A percentile compares a stretch with the other conserved stretches of the same genome.
phyloP scores from a whole-genome alignment of 352 stramenopile genomes.

The Globisporangium perplexum region DNA sequence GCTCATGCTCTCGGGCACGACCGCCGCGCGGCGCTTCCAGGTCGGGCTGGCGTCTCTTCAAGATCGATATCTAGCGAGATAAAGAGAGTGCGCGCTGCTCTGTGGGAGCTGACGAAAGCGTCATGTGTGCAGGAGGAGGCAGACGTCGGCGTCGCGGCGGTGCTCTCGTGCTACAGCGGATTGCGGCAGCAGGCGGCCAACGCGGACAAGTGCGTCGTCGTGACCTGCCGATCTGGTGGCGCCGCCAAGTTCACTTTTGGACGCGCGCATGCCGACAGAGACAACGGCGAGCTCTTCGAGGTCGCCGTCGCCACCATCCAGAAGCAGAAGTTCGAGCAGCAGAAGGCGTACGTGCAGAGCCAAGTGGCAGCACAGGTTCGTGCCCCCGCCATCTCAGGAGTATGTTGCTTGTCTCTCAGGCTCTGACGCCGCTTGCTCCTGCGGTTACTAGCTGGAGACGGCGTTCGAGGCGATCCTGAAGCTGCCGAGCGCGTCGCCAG shows the following conservation, averaged over 20 bases:
- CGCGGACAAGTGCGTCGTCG: constrained; percentile 28
- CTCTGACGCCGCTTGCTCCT: not conserved
- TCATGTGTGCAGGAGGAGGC: constrained; percentile 54
- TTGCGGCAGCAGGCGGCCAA: constrained; percentile 49
- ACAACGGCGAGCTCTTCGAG: constrained; percentile 69
- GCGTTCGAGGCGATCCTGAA: constrained; percentile 61
- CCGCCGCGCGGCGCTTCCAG: constrained; percentile 77
- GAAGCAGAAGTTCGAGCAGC: constrained; percentile 77
- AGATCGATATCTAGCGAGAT: not conserved
- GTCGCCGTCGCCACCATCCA: constrained; percentile 64
- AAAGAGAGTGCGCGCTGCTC: not conserved
- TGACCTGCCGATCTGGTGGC: not conserved
- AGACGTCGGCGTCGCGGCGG: constrained; percentile 67
- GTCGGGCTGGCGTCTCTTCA: not conserved
- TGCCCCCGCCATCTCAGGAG: not conserved
- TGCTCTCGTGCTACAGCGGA: constrained; percentile 73
- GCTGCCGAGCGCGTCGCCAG: constrained; percentile 25
- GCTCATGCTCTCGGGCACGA: constrained; percentile 74
- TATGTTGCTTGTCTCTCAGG: too few relatives aligned
- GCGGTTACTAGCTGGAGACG: constrained; percentile 24
- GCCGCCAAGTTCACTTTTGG: too few relatives aligned
- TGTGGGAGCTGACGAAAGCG: not conserved
- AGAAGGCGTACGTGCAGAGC: constrained; percentile 67
- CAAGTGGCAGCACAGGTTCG: constrained; percentile 52
- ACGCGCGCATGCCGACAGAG: constrained; percentile 19